Conservation (phyloP, 306 rosid species). For the Lablab purpureus region DNA sequence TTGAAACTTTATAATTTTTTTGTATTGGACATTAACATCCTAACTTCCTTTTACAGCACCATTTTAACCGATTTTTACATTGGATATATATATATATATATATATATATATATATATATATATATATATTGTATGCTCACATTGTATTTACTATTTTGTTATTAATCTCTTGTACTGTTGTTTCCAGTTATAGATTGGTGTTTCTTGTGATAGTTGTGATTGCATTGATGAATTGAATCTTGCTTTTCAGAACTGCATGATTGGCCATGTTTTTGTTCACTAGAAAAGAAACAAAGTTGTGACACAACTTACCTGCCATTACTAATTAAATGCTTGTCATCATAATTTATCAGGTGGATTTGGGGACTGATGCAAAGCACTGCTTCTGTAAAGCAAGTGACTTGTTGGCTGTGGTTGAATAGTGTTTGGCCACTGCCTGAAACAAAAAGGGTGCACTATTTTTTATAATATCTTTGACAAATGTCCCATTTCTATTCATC, state of each 20-base stretch:
- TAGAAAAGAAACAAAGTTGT: not conserved
- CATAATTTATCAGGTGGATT: slow-evolving; percentile 79
- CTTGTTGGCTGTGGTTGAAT: slow-evolving; percentile 85
- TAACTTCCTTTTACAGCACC: not conserved
- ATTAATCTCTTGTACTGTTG: not conserved
- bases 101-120: too few relatives aligned
- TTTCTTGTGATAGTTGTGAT: not conserved
- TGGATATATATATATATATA: too few relatives aligned
- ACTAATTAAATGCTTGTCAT: slow-evolving; percentile 4
- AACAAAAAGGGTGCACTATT: not conserved
- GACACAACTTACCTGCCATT: not conserved
- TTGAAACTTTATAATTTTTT: not conserved
- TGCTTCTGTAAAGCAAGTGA: slow-evolving; percentile 91
- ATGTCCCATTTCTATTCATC: slow-evolving; percentile 23
- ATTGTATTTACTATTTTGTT: not conserved
- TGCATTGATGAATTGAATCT: not conserved
- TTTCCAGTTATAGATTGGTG: not conserved
- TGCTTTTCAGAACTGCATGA: not conserved
- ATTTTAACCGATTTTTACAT: not conserved
- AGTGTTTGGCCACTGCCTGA: slow-evolving; percentile 30
- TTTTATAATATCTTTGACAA: slow-evolving; percentile 12
- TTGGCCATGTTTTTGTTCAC: not conserved
- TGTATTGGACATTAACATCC: not conserved
- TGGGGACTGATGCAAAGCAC: slow-evolving; percentile 80
- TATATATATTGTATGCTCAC: not conserved